A percentile compares a stretch with the other conserved stretches of the same genome.
Conservation (phyloP, 192 early-diverging fungal species). For the Entomortierella parvispora region DNA sequence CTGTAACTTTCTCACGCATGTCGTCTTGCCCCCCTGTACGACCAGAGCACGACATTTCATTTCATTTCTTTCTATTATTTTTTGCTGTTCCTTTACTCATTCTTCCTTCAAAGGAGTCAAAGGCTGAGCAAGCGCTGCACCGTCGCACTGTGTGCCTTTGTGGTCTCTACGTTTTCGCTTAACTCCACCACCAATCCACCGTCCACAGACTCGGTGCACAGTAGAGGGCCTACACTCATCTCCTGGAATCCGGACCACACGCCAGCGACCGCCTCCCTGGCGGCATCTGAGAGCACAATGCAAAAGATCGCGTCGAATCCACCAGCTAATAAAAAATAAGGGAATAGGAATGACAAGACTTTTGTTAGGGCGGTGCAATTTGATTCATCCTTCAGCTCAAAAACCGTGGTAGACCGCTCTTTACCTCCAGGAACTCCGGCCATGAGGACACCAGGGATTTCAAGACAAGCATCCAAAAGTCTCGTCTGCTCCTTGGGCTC, state of each 20-base stretch:
- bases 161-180: not conserved
- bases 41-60: too few species aligned
- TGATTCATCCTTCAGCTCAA: too few species aligned
- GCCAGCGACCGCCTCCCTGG: conserved; percentile 60
- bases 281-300: conserved; percentile 68
- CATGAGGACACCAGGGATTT: conserved; percentile 86
- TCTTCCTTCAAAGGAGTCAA: too few species aligned
- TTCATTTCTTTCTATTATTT: too few species aligned
- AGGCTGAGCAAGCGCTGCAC: too few species aligned
- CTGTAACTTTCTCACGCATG: too few species aligned
- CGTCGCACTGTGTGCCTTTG: too few species aligned
- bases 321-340: conserved; percentile 71
- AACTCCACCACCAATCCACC: conserved; percentile 59
- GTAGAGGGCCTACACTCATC: conserved; percentile 84
- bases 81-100: too few species aligned
- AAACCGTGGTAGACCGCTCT: too few species aligned
- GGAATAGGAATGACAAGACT: not conserved
- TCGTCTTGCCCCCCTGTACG: too few species aligned
- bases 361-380: too few species aligned
- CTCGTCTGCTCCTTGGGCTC: conserved; percentile 91
- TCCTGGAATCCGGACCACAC: conserved; percentile 79
- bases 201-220: conserved; percentile 72
- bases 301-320: conserved; percentile 98
- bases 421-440: conserved; percentile 95
- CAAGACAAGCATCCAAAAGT: conserved; percentile 85